Base-by-base conservation (phyloP, 2,329 filamentous ascomycete genomes). In the Botryotinia globosa region DNA sequence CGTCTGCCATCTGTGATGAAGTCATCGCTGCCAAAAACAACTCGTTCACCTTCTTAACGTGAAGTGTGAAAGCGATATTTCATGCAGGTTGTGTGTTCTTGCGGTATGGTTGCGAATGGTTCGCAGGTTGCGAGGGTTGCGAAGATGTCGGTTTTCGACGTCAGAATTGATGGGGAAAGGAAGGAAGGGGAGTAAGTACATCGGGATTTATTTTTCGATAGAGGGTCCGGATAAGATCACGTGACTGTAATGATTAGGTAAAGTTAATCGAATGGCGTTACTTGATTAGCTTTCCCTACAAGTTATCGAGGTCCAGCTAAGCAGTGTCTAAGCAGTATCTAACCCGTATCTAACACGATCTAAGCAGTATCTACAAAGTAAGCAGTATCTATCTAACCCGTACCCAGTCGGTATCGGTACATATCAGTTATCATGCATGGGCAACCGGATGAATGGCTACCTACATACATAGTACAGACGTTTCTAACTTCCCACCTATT, bases 1-100 rank as follows among this genome's bases (percentile, higher is more conserved):
- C 54, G 44, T 72, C 58, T 48, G 74, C 69, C 72, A 66, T 73
- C 69, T 76, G 75, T 78, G 77, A 78, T 79, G 80, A 81, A 77
- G 79, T 81, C 80, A 81, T 81, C 79, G 77, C 78, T 80, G 79
- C 77, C 76, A 74, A 74, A 37, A 74, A 79, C 79, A 80, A 78
- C 79, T 81, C 80, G 71, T 81, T 75, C 80, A 80, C 78, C 78
- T 72, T 72, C 42, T 56, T 58, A 32, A 25, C 44, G 29, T 69
- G 37, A 59, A 59, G 51, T 69, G 39, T 45, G 48, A 44, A 56
- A 32, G 45, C 48, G 37, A 44, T n/a, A 58, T n/a, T 2, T 54
- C 62, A 66, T 54, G 29, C 39, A 63, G 29, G 29, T 8, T 32
- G 4, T 25, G 48, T 12, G 39, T 37, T 4, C 39, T 58, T 14